phyloP scores from a whole-genome alignment of 2,329 filamentous ascomycete species.

The Claviceps digitariae region DNA sequence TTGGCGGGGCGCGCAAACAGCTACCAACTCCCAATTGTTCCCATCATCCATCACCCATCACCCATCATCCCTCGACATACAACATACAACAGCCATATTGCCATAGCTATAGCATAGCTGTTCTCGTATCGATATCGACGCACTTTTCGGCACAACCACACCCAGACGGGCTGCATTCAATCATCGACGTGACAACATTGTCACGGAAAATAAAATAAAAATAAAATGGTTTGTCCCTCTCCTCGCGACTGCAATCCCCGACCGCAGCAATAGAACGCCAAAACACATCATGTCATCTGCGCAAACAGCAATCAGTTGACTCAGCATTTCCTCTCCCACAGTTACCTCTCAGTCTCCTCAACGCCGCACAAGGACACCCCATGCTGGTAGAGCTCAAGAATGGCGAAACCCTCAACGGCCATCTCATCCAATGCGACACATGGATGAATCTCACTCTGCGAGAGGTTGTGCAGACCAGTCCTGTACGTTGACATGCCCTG shows the following conservation, averaged over 20 bases:
- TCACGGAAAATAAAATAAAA: not conserved
- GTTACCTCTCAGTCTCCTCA: constrained; percentile 72
- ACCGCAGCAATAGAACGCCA: not conserved
- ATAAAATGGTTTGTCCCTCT: not conserved
- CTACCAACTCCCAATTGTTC: no score
- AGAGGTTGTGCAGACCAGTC: constrained; percentile 92
- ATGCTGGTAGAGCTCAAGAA: constrained; percentile 98
- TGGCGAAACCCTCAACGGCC: constrained; percentile 92
- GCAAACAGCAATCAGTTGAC: not conserved
- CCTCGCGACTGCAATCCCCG: not conserved
- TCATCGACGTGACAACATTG: not conserved
- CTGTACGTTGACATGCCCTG: constrained; percentile 47
- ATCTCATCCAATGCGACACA: constrained; percentile 92
- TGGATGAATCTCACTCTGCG: constrained; percentile 99
- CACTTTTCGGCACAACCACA: no score
- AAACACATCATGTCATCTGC: not conserved
- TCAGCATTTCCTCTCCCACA: constrained; percentile 15
- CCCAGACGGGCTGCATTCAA: not conserved
- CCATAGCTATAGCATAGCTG: not conserved
- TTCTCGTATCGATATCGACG: not conserved
- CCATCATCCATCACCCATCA: no score
- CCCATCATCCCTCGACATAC: not conserved
- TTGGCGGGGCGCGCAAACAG: constrained; percentile 12
- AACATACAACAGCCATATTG: not conserved
- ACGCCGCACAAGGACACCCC: constrained; percentile 90